Percentiles rank a stretch among this genome's conserved stretches.
Evolutionary conservation across 148 eudicot genomes (phyloP).

Genomic region (Chenopodium quinoa): DNA sequence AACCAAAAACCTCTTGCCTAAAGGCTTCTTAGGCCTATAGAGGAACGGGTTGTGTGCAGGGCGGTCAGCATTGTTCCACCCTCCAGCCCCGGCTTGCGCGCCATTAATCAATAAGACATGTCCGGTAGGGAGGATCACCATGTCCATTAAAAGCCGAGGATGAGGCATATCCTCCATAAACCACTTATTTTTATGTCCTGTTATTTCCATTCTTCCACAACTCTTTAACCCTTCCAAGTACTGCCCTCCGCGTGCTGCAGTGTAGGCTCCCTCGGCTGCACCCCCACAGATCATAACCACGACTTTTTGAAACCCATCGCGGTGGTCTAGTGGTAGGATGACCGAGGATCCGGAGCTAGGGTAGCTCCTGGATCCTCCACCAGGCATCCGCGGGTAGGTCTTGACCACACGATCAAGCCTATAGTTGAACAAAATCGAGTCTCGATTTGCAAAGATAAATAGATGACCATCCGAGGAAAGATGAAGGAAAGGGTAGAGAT

Average conservation of each 20-base stretch:
- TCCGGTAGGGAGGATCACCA: constrained; percentile 63
- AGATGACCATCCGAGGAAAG: constrained; percentile 52
- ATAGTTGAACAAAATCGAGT: constrained; percentile 56
- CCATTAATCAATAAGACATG: constrained; percentile 54
- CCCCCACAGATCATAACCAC: constrained; percentile 77
- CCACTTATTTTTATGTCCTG: constrained; percentile 49
- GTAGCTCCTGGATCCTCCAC: constrained; percentile 47
- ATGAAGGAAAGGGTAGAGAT: constrained; percentile 59
- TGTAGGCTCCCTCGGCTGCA: constrained; percentile 40
- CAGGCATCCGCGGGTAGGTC: constrained; percentile 50
- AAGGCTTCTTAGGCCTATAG: constrained; percentile 36
- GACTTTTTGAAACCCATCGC: constrained; percentile 31
- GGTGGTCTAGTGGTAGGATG: constrained; percentile 48
- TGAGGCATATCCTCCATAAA: constrained; percentile 61
- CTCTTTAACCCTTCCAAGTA: constrained; percentile 34
- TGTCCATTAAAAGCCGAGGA: constrained; percentile 46
- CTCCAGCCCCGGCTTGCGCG: constrained; percentile 45
- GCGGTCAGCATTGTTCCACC: constrained; percentile 35
- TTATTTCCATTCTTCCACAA: constrained; percentile 62
- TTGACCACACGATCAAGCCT: constrained; percentile 39
- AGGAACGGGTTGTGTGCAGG: constrained; percentile 49
- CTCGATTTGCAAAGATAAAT: constrained; percentile 58
- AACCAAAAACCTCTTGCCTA: constrained; percentile 36
- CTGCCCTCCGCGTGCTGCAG: constrained; percentile 31
- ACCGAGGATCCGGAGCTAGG: constrained; percentile 62